Conservation (phyloP, 148 eudicot species). For the Pharnaceum exiguum region DNA sequence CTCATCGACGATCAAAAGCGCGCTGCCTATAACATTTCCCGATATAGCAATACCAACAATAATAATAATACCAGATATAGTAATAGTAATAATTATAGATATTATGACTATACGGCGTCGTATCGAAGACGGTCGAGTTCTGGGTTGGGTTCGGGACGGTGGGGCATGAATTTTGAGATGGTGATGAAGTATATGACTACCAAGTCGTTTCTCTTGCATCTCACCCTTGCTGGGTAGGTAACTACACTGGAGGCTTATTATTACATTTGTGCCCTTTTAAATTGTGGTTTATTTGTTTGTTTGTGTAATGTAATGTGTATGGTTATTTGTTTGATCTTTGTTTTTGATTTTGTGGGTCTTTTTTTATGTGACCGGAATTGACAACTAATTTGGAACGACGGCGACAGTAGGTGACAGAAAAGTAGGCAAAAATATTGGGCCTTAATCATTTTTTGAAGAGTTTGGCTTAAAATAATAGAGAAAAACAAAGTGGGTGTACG, state of each 20-base stretch:
- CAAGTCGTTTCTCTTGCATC: slow-evolving; percentile 52
- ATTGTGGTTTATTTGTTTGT: not conserved
- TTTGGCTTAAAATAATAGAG: no score
- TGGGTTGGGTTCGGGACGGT: slow-evolving; percentile 17
- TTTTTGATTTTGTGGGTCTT: no score
- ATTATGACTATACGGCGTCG: slow-evolving; percentile 15
- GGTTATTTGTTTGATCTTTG: no score
- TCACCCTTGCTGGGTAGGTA: slow-evolving; percentile 62
- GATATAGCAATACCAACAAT: not conserved
- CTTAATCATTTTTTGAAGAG: no score
- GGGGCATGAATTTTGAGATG: slow-evolving; percentile 37
- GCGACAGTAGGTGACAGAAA: no score
- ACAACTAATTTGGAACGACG: no score
- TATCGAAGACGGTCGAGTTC: slow-evolving; percentile 1
- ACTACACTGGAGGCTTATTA: not conserved
- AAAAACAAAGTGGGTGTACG: no score
- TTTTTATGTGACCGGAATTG: no score
- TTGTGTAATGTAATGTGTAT: no score
- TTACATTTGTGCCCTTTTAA: not conserved
- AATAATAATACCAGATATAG: slow-evolving; percentile 15
- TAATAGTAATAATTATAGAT: not conserved
- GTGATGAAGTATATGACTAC: slow-evolving; percentile 47
- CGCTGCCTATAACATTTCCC: slow-evolving; percentile 46
- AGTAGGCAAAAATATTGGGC: no score
- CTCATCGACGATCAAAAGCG: slow-evolving; percentile 79